Evolutionary conservation across 306 rosid species (phyloP), one percentile per base, ranked within the genome.

Genomic region (Arachis hypogaea): DNA sequence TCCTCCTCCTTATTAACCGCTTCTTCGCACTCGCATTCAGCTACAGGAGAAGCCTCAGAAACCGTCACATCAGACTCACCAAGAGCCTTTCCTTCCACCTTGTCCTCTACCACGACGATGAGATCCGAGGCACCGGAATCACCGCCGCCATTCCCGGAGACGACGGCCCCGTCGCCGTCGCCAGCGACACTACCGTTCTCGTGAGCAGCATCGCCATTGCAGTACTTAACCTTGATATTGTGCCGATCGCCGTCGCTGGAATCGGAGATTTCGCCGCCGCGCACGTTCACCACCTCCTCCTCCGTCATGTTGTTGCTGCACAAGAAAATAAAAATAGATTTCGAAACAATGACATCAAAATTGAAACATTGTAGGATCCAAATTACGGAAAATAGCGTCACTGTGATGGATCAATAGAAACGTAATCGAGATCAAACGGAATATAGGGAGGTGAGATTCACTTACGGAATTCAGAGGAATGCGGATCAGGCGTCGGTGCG

Each of bases 251-350:
- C 75, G 50, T 33, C 72, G 41, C 47, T 50, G 68, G 60, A 12
- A 51, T 45, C 85, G 68, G 82, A 71, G 77, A 77, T 71, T 61
- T 85, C 89, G 50, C 75, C 81, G 45, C 60, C 76, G 51, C 43
- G 68, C 74, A 68, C 85, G 81, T 84, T 90, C 68, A 66, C 76
- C 74, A 84, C 87, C 76, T 66, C 80, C 81, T 87, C 86, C 76
- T 81, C 85, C 77, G 86, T 86, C 91, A 87, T 89, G 73, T 70
- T 18, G 70, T 77, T 73, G 57, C 66, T 78, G 67, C 72, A 68
- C 59, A 11, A 38, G 3, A 11, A 10, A 49, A 40, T 7, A 52
- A 7, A 74, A 68, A 33, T 4, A 6, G 46, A 43, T 46, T 52
- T 59, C 7, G 2, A 12, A 50, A 49, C 65, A 55, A 69, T 55